Evolutionary conservation across 1,284 basidiomycete species (phyloP).

Genomic region (Tilletia indica): DNA sequence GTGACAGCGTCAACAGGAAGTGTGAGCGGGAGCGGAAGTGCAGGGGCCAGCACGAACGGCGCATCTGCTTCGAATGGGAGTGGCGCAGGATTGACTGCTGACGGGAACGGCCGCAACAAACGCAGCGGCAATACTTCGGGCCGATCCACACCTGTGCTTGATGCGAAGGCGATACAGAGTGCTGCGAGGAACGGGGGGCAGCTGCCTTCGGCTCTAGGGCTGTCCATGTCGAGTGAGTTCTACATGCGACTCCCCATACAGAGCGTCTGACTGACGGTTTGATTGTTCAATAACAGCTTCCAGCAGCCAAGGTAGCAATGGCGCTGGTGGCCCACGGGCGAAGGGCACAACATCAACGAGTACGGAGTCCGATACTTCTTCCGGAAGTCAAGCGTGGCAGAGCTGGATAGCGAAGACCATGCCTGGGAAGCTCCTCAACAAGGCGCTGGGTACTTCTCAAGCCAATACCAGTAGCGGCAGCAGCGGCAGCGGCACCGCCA

Average conservation of each 20-base stretch:
- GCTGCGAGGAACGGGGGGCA: slow-evolving; percentile 5
- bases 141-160: not conserved
- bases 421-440: not conserved
- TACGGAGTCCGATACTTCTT: not conserved
- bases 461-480: no score
- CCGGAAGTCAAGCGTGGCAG: slow-evolving; percentile 1
- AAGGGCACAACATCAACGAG: not conserved
- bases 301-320: not conserved
- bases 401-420: slow-evolving; percentile 1
- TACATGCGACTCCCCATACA: not conserved
- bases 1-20: not conserved
- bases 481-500: no score
- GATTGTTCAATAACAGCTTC: not conserved
- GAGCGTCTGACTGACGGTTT: not conserved
- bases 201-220: not conserved
- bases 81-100: not conserved
- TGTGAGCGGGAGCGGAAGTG: not conserved
- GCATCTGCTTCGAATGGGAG: not conserved
- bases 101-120: not conserved
- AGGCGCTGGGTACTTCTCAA: no score
- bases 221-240: not conserved
- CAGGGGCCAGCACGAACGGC: not conserved
- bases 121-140: not conserved
- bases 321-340: not conserved
- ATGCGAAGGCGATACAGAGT: slow-evolving; percentile 6